A percentile compares a stretch with the other conserved stretches of the same genome.
phyloP scores from a whole-genome alignment of 192 early-diverging fungal genomes.

The Backusella tuberculispora region DNA sequence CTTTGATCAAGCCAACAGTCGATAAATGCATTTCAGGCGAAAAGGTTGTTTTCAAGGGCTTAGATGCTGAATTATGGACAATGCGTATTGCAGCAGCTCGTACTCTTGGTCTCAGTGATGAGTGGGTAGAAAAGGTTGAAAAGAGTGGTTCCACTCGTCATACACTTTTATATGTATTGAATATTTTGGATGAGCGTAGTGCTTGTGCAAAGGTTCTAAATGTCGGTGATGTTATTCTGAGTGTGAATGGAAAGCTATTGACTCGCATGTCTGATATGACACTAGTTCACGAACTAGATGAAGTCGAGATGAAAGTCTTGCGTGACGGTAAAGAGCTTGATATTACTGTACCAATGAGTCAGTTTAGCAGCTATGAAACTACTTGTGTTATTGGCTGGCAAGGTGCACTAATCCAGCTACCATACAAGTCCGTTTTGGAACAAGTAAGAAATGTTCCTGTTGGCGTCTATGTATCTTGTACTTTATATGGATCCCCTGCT shows the following conservation, averaged over 20 bases:
- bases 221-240: conserved; percentile 72
- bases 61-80: conserved; percentile 67
- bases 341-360: conserved; percentile 67
- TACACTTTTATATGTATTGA: conserved; percentile 59
- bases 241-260: conserved; percentile 65
- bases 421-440: conserved; percentile 70
- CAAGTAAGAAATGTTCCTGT: conserved; percentile 67
- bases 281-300: conserved; percentile 48
- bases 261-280: conserved; percentile 65
- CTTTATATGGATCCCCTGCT: conserved; percentile 67
- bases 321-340: conserved; percentile 72
- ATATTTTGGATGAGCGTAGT: conserved; percentile 60
- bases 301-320: conserved; percentile 54
- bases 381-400: conserved; percentile 81
- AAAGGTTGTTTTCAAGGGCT: conserved; percentile 55
- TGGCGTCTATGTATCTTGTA: conserved; percentile 66
- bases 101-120: conserved; percentile 59
- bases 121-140: conserved; percentile 64
- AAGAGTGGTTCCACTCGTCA: conserved; percentile 50
- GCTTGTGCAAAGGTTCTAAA: conserved; percentile 57
- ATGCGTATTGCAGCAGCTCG: conserved; percentile 64
- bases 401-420: conserved; percentile 77
- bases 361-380: conserved; percentile 58
- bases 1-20: conserved; percentile 52
- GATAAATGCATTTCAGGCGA: conserved; percentile 53